Conservation (phyloP, 768 basidiomycete genomes). For the Podaxis sp. region DNA sequence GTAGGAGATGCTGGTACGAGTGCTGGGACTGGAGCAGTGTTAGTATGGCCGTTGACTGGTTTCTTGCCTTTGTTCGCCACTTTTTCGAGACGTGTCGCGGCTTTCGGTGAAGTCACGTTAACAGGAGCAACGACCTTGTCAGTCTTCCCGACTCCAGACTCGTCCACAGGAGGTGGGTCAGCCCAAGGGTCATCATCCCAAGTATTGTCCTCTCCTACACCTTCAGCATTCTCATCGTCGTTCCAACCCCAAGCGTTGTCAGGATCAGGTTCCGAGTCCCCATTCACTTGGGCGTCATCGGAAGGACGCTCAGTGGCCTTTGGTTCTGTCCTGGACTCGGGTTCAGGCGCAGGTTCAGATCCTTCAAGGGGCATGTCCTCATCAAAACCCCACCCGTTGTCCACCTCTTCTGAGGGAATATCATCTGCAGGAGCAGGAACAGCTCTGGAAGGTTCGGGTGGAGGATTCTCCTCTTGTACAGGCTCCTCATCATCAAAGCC, state of each 20-base stretch:
- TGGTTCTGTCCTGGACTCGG: constrained; percentile 7
- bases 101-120: constrained; percentile 39
- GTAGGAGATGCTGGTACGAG: constrained; percentile 20
- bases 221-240: constrained; percentile 40
- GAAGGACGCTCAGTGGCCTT: constrained; percentile 8
- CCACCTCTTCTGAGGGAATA: constrained; percentile 30
- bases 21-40: constrained; percentile 20
- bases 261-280: constrained; percentile 38
- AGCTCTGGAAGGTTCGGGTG: not conserved
- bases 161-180: constrained; percentile 34
- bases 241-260: constrained; percentile 80
- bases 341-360: constrained; percentile 6
- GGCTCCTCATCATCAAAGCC: constrained; percentile 43
- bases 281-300: constrained; percentile 14
- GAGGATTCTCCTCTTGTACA: not conserved
- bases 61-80: constrained; percentile 56
- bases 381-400: constrained; percentile 53
- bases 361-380: constrained; percentile 27
- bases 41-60: constrained; percentile 31
- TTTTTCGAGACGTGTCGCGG: constrained; percentile 57
- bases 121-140: constrained; percentile 26
- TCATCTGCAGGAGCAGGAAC: constrained; percentile 21
- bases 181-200: constrained; percentile 78
- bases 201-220: constrained; percentile 35
- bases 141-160: constrained; percentile 18